Evolutionary conservation across 2,329 filamentous ascomycete species (phyloP).

Genomic region (Elsinoe necatrix): DNA sequence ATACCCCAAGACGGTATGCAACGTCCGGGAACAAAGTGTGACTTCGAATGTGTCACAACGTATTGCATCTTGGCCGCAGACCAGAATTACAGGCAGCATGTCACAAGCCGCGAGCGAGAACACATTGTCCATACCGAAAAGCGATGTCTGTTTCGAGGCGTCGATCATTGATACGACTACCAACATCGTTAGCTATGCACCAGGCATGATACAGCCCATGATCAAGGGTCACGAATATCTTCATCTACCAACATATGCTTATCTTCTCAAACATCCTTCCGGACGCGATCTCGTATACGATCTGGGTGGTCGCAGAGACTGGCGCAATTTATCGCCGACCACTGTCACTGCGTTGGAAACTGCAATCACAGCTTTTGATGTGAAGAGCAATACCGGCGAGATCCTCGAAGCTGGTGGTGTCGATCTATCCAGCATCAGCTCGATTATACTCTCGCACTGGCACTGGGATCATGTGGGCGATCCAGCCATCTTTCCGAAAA

Average conservation of each 20-base stretch:
- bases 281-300: conserved; percentile 26
- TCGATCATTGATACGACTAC: conserved; percentile 22
- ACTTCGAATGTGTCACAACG: neutral
- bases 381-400: conserved; percentile 26
- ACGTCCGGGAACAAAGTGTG: too few relatives aligned
- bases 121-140: neutral
- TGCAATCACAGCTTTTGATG: conserved; percentile 22
- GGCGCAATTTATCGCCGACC: conserved; percentile 24
- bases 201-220: conserved; percentile 20
- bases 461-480: conserved; percentile 47
- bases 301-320: conserved; percentile 29
- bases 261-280: conserved; percentile 21
- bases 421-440: conserved; percentile 28
- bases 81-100: neutral
- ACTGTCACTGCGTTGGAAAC: conserved; percentile 20
- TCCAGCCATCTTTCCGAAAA: conserved; percentile 38
- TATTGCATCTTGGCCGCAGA: neutral
- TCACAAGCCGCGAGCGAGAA: neutral
- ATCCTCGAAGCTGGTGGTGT: conserved; percentile 32
- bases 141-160: conserved; percentile 15
- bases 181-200: conserved; percentile 21
- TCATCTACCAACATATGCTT: conserved; percentile 24
- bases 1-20: neutral
- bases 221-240: conserved; percentile 23
- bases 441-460: conserved; percentile 39